A percentile compares a stretch with the other conserved stretches of the same genome.
Conservation (phyloP, 306 rosid species). For the Sicyos baderoa region DNA sequence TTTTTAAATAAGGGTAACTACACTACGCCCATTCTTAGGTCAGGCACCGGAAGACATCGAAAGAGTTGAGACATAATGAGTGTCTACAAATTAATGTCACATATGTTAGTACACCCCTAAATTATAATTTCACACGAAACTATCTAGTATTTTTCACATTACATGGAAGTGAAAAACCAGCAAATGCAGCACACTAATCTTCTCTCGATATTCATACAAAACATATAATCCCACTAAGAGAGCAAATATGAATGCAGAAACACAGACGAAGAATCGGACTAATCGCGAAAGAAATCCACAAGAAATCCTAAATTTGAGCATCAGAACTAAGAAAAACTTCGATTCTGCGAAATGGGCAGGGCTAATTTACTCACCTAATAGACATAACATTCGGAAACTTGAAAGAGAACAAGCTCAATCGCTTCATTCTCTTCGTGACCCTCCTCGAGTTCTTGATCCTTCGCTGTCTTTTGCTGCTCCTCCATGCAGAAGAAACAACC, state of each 20-base stretch:
- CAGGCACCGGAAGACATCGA: too few relatives aligned
- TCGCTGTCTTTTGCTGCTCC: constrained; percentile 35
- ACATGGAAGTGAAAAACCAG: too few relatives aligned
- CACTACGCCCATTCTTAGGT: too few relatives aligned
- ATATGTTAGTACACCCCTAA: too few relatives aligned
- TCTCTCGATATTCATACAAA: too few relatives aligned
- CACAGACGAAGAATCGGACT: not conserved
- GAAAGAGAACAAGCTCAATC: constrained; percentile 79
- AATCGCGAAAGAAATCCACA: not conserved
- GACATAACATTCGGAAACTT: constrained; percentile 88
- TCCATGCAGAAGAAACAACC: constrained; percentile 45
- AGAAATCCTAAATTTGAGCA: not conserved
- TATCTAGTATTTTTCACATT: too few relatives aligned
- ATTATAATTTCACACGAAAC: too few relatives aligned
- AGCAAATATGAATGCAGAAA: not conserved
- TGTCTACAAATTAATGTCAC: too few relatives aligned
- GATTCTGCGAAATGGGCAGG: not conserved
- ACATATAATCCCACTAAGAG: not conserved
- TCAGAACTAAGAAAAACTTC: not conserved
- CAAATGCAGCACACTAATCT: too few relatives aligned
- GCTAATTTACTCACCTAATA: constrained; percentile 52
- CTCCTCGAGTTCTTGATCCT: too few relatives aligned
- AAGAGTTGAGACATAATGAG: too few relatives aligned
- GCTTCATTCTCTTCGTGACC: constrained; percentile 54
- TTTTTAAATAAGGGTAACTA: too few relatives aligned